Conservation (phyloP, 75 land plant species). For the Cunninghamia lanceolata region DNA sequence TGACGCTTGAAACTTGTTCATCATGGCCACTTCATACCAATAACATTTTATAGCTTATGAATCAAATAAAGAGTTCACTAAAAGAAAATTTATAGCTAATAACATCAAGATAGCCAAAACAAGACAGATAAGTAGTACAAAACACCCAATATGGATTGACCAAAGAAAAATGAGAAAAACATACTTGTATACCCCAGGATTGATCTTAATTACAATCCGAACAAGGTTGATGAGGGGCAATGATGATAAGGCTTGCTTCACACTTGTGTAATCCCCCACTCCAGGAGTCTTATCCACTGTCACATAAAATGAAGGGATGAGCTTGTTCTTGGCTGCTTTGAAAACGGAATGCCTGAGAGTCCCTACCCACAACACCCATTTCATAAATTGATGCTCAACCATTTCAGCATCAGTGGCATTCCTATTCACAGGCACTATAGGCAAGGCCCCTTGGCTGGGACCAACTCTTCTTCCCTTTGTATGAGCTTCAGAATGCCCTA, state of each 20-base stretch:
- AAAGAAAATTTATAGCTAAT: neutral
- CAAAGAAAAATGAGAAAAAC: neutral
- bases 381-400: conserved; percentile 60
- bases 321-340: conserved; percentile 45
- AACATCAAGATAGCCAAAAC: neutral
- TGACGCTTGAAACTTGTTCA: neutral
- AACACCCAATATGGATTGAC: no score
- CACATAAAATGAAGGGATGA: conserved; percentile 48
- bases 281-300: conserved; percentile 59
- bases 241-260: conserved; percentile 78
- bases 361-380: conserved; percentile 62
- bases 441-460: neutral
- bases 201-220: conserved; percentile 67
- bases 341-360: conserved; percentile 44
- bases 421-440: conserved; percentile 2
- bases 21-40: neutral
- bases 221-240: conserved; percentile 62
- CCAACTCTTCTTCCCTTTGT: conserved; percentile 7
- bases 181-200: conserved; percentile 79
- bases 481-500: conserved; percentile 3
- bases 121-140: neutral
- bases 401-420: conserved; percentile 31
- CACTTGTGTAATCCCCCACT: conserved; percentile 62
- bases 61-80: neutral
- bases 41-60: neutral